Evolutionary conservation across 1,139 yeast genomes (phyloP).

Genomic region (Tardiomyces depauwii): DNA sequence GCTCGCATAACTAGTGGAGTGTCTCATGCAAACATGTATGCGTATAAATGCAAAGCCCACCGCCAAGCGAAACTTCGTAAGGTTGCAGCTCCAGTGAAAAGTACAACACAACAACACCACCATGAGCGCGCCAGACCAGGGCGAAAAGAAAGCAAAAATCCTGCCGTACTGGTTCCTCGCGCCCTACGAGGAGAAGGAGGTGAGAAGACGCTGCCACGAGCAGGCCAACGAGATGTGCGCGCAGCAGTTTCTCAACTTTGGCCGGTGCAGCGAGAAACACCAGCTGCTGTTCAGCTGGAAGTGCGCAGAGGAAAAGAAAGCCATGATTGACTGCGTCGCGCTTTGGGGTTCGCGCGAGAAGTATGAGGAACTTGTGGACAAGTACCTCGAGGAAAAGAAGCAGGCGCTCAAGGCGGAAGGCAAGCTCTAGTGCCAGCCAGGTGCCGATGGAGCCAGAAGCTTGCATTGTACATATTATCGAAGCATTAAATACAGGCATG

Average conservation of each 20-base stretch:
- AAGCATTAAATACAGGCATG: too few relatives aligned
- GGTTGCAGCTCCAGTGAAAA: too few relatives aligned
- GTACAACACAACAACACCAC: too few relatives aligned
- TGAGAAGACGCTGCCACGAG: constrained; percentile 67
- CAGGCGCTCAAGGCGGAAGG: constrained; percentile 8
- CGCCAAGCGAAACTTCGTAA: too few relatives aligned
- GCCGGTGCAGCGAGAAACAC: constrained; percentile 41
- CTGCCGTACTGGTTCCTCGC: constrained; percentile 73
- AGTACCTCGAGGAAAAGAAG: constrained; percentile 11
- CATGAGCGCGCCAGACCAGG: too few relatives aligned
- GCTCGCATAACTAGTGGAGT: too few relatives aligned
- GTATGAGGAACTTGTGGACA: constrained; percentile 56
- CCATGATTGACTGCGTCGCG: constrained; percentile 63
- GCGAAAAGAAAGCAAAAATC: too few relatives aligned
- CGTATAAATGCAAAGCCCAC: too few relatives aligned
- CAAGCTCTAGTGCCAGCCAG: constrained; percentile 3
- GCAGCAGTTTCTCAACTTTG: constrained; percentile 44
- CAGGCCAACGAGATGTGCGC: constrained; percentile 66
- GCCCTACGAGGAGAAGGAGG: constrained; percentile 75
- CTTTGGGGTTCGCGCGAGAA: constrained; percentile 54
- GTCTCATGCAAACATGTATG: too few relatives aligned
- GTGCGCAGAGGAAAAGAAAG: constrained; percentile 47
- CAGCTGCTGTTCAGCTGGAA: constrained; percentile 48
- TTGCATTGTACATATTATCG: not conserved
- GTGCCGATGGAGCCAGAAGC: too few relatives aligned